A percentile compares a stretch with the other conserved stretches of the same genome.
Evolutionary conservation across 1,284 basidiomycete species (phyloP).

Genomic region (Puccinia triticina): DNA sequence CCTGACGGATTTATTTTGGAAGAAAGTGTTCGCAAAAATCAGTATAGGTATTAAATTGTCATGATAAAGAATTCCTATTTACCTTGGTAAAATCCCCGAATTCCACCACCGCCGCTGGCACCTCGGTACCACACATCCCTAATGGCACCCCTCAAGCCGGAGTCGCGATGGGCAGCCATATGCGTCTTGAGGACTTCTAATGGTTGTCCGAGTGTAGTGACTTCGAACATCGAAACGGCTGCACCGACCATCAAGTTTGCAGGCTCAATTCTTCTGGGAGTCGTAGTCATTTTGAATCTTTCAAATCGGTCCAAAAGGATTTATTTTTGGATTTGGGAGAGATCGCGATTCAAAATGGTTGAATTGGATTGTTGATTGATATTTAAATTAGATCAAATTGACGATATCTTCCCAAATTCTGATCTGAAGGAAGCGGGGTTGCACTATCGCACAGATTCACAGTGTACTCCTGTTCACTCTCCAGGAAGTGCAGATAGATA

Average conservation of each 20-base stretch:
- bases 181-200: conserved; percentile 50
- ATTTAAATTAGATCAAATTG: neutral
- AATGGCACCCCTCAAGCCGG: conserved; percentile 21
- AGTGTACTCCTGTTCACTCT: neutral
- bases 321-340: neutral
- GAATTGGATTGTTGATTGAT: neutral
- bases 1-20: neutral
- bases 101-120: conserved; percentile 28
- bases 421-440: neutral
- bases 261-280: conserved; percentile 37
- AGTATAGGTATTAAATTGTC: neutral
- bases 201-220: conserved; percentile 44
- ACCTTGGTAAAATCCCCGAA: conserved; percentile 51
- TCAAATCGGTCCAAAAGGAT: neutral
- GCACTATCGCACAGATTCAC: neutral
- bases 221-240: conserved; percentile 47
- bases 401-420: neutral
- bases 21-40: neutral
- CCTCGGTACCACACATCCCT: conserved; percentile 40
- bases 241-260: conserved; percentile 48
- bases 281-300: neutral
- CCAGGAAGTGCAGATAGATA: conserved; percentile 26
- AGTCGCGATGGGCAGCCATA: conserved; percentile 51
- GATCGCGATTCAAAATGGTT: neutral
- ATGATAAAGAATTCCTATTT: neutral